Evolutionary conservation across 441 rosid species (phyloP), one percentile per base, ranked within the genome.

Genomic region (Flueggea neowawraea): DNA sequence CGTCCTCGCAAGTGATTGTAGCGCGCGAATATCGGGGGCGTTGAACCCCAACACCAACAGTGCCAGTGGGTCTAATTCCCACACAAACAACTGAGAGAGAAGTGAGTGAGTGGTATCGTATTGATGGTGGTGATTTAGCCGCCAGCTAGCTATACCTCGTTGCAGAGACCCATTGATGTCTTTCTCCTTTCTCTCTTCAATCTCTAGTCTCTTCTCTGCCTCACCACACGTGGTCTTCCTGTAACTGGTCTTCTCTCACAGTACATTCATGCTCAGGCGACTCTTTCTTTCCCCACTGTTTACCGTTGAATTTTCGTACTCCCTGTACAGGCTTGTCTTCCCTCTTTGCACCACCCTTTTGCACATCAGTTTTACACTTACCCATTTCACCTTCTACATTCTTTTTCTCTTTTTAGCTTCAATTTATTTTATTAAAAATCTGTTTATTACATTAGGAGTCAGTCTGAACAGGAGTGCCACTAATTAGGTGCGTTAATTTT

Each of bases 11-110:
- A 54, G 72, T 15, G 39, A 16, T 75, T 58, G 50, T 62, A 78
- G 83, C 85, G 88, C 88, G 88, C 74, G 70, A 76, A 69, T 72
- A 52, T 57, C 83, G 82, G 82, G 81, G 76, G 81, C 41, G 41
- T 36, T 36, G 41, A 36, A 36, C 41, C 41, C 41, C 41, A 36
- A 36, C 41, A 36, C 41, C 41, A 36, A 0, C 41, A 36, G 7
- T 36, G 41, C 41, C 41, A 36, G 7, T 36, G 41, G 9, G 9
- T 36, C 7, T 8, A 36, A 36, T 36, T 8, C 41, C 41, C 41
- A 36, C 41, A 36, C 41, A 36, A n/a, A n/a, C n/a, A n/a, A n/a
- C n/a, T n/a, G n/a, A n/a, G 28, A 22, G 28, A 22, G 28, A 22
- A 22, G 28, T 22, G 28, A 22, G 28, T 36, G 41, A 36, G 41